A percentile compares a stretch with the other conserved stretches of the same genome.
phyloP scores from a whole-genome alignment of 177 flowering plant genomes.

The Vitis hybrid region DNA sequence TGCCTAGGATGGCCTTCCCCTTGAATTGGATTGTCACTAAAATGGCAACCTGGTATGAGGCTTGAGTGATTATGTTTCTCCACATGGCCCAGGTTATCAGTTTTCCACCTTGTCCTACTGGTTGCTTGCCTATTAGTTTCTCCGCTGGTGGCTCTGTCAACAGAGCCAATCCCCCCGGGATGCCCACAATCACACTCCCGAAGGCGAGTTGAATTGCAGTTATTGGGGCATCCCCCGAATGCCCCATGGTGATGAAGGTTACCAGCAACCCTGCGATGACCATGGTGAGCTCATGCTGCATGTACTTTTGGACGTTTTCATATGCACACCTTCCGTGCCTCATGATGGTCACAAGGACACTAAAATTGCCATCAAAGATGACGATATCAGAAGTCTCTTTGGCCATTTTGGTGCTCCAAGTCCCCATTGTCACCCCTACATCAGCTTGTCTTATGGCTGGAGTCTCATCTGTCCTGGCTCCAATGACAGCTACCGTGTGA shows the following conservation, averaged over 20 bases:
- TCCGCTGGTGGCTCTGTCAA: not conserved
- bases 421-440: conserved; percentile 17
- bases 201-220: conserved; percentile 10
- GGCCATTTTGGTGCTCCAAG: conserved; percentile 9
- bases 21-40: conserved; percentile 12
- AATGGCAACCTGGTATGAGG: conserved; percentile 15
- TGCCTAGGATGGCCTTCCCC: conserved; percentile 8
- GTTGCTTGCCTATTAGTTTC: not conserved
- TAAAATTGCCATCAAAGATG: conserved; percentile 4
- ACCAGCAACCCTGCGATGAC: not conserved
- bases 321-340: conserved; percentile 7
- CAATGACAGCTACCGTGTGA: conserved; percentile 19
- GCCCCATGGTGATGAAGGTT: not conserved
- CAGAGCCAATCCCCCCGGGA: conserved; percentile 10
- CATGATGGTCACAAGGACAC: not conserved
- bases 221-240: conserved; percentile 9
- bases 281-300: conserved; percentile 15
- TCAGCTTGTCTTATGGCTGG: conserved; percentile 28
- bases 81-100: conserved; percentile 23
- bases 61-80: conserved; percentile 22
- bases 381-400: conserved; percentile 6
- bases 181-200: conserved; percentile 3
- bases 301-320: conserved; percentile 13
- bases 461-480: conserved; percentile 14
- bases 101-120: not conserved